These are phyloP conservation scores for Penicillium verrucosum DNA, from an alignment of 2,329 filamentous ascomycete species.

Conservation along the genomic window DNA sequence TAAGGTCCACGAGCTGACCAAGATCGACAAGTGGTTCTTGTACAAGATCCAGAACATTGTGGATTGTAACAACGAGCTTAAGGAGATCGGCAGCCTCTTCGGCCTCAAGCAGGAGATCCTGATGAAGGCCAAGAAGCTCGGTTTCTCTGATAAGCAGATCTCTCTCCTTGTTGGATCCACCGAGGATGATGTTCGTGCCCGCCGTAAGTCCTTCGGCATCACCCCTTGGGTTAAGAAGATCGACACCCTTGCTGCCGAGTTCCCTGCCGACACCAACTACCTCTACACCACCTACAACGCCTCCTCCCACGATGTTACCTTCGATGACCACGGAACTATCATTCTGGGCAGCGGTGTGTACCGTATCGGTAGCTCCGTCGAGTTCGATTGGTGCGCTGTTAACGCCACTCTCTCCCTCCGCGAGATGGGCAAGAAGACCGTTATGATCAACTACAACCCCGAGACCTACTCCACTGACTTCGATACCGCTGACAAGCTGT, in stretches of 20 bases:
- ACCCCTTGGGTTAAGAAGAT: constrained; percentile 97
- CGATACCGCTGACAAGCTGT: constrained; percentile 84
- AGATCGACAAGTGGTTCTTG: constrained; percentile 99
- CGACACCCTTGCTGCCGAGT: constrained; percentile 94
- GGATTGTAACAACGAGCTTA: constrained; percentile 79
- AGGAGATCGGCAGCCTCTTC: constrained; percentile 77
- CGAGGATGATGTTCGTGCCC: constrained; percentile 85
- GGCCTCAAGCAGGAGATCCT: constrained; percentile 85
- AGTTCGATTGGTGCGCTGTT: constrained; percentile 98
- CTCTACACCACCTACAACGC: constrained; percentile 98
- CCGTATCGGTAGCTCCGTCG: constrained; percentile 93
- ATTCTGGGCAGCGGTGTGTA: constrained; percentile 95
- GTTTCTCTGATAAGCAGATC: constrained; percentile 96
- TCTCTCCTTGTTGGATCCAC: constrained; percentile 77
- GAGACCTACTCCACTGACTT: constrained; percentile 82
- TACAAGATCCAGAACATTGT: constrained; percentile 98
- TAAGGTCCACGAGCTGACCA: constrained; percentile 85
- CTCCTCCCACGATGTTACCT: constrained; percentile 85
- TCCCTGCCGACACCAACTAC: constrained; percentile 92
- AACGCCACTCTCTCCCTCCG: constrained; percentile 80
- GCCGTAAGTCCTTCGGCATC: constrained; percentile 81
- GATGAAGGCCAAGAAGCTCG: constrained; percentile 91
- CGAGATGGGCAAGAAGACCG: constrained; percentile 89
- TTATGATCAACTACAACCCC: constrained; percentile 93
- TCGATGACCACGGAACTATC: constrained; percentile 86